Base-by-base conservation (phyloP, 345 rosid genomes). In the Rhodamnia argentea region DNA sequence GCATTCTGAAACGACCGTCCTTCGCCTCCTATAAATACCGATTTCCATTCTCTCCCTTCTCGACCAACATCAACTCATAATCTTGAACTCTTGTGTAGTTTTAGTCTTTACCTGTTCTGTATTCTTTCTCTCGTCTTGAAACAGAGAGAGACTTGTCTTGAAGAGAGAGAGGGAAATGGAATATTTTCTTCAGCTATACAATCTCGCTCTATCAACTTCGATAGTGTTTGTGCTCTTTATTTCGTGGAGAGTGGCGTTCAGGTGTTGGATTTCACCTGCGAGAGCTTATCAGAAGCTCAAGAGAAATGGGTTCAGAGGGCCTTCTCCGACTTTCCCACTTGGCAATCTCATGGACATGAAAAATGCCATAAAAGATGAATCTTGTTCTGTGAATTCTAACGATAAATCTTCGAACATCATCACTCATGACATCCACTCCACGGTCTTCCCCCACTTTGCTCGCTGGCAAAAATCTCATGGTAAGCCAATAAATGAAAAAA, bases 391-490 rank as follows among this genome's bases (percentile, higher is more conserved):
- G 82, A 74, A 88, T 55, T 86, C 91, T 40, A 37, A 83, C 26
- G 78, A 58, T 40, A 42, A 64, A 64, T 64, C 76, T 64, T 24
- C 27, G 7, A 37, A 15, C 12, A 60, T 42, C n/a, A 83, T 97
- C 85, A 93, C 94, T 76, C 94, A 97, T 87, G 95, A 97, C 88
- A 96, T 97, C 76, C 99, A 97, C 89, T 91, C 95, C 83, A 75
- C 87, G 50, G 96, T 94, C 4, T 94, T 96, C 89, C 99, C 99
- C 57, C 94, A 93, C 90, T 97, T 94, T 51, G 87, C 97, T 83
- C 89, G 76, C 52, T 97, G 99, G 99, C 98, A 96, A 85, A 88
- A 93, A 83, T 91, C 91, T 20, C 88, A 95, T 82, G 99, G 99
- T 94, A 88, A 52, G 90, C 24, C 4, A 15, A 56, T 29, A 8